Evolutionary conservation across 768 basidiomycete species (phyloP), one percentile per base, ranked within the genome.

Genomic region (Podaxis sp.): DNA sequence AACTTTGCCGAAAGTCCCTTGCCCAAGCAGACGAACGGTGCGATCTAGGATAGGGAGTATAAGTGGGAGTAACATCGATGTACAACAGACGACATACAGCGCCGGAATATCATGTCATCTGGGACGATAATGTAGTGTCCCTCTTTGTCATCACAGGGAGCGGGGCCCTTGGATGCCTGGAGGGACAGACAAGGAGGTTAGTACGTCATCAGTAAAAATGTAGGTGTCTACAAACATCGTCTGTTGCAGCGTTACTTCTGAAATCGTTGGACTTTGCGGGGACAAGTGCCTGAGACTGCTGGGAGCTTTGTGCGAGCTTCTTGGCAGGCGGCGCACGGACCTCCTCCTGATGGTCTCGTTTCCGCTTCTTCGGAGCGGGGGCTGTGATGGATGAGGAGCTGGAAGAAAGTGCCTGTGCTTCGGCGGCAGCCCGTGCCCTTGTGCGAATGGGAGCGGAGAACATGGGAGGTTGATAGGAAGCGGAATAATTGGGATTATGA

Each of bases 1-100:
- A 33, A 99, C 97, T 76, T 99, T 99, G 68, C 97, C 97, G 72
- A 99, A 99, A 13, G 97, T 99, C 12, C 97, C 97, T 79, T 99
- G 96, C 17, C 97, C 97, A 4, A 99, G 82, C 24, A 96, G 81
- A 63, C 88, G 84, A 64, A 96, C 87, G 46, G 96, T 98, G 53
- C 91, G 92, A 85, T 98, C 96, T 98, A 70, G 13, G 63, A 65
- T 48, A 52, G 30, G n/a, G 42, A 61, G 38, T 40, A 64, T 69
- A 42, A 70, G 74, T 46, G 63, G 64, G 49, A 60, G 63, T 55
- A 52, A 40, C 17, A 19, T 38, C 48, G 48, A 58, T 57, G 52
- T 56, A 59, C 57, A 52, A 62, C 57, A 28, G 49, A 52, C 26
- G 26, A 80, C 89, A 68, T 76, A 93, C 96, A 96, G 69, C 92